phyloP scores from a whole-genome alignment of 73 alveolate species.

The Paramecium pentaurelia region DNA sequence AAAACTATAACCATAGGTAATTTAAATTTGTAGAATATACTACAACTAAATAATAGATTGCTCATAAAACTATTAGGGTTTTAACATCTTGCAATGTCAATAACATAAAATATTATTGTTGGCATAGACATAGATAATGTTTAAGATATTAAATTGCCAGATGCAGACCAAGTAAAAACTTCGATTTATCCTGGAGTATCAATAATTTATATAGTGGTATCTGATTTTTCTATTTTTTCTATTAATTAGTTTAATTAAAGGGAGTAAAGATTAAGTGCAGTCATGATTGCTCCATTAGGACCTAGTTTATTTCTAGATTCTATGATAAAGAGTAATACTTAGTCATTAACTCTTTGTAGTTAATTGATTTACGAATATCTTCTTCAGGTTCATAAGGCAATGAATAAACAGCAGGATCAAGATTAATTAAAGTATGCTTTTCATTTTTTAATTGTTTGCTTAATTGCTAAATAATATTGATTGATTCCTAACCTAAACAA shows the following conservation, averaged over 20 bases:
- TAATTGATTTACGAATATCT: slow-evolving; percentile 91
- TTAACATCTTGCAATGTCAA: slow-evolving; percentile 90
- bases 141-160: slow-evolving; percentile 91
- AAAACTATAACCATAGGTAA: slow-evolving; percentile 88
- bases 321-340: slow-evolving; percentile 15
- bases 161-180: slow-evolving; percentile 95
- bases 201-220: slow-evolving; percentile 68
- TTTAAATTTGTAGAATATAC: slow-evolving; percentile 89
- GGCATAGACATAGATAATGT: slow-evolving; percentile 89
- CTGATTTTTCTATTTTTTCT: slow-evolving; percentile 41
- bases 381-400: slow-evolving; percentile 86
- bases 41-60: slow-evolving; percentile 91
- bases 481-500: slow-evolving; percentile 63
- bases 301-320: slow-evolving; percentile 70
- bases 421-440: slow-evolving; percentile 76
- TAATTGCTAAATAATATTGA: slow-evolving; percentile 39
- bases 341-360: slow-evolving; percentile 91
- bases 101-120: slow-evolving; percentile 86
- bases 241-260: slow-evolving; percentile 82
- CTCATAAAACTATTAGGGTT: slow-evolving; percentile 96
- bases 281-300: slow-evolving; percentile 97
- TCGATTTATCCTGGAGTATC: slow-evolving; percentile 98
- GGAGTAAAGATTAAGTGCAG: slow-evolving; percentile 92
- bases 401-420: slow-evolving; percentile 96
- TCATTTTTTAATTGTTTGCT: slow-evolving; percentile 44